These are phyloP conservation scores for Sphaerulina populicola DNA, from an alignment of 2,329 filamentous ascomycete species.

Conservation along the genomic window DNA sequence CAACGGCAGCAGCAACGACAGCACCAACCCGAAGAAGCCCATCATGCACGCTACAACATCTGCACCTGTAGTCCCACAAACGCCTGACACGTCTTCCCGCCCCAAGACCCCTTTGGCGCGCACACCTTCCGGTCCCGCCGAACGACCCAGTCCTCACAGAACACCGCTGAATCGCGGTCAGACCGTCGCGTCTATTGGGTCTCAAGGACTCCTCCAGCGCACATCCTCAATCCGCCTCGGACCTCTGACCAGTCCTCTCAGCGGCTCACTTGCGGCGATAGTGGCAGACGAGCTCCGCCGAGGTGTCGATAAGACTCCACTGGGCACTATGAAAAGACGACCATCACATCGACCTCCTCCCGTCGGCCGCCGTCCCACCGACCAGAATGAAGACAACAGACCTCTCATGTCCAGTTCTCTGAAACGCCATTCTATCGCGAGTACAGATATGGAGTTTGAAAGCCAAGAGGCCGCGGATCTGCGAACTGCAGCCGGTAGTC, in stretches of 20 bases:
- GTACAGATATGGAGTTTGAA: constrained; percentile 21
- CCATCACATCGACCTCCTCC: constrained; percentile 9
- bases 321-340: constrained; percentile 13
- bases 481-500: constrained; percentile 15
- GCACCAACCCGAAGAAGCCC: constrained; percentile 20
- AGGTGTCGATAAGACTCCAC: constrained; percentile 36
- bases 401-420: constrained; percentile 8
- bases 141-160: constrained; percentile 8
- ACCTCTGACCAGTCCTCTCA: constrained; percentile 53
- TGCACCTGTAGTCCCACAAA: constrained; percentile 26
- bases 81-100: constrained; percentile 15
- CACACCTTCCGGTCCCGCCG: constrained; percentile 16
- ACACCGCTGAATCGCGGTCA: constrained; percentile 10
- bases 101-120: constrained; percentile 25
- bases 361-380: constrained; percentile 6
- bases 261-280: constrained; percentile 52
- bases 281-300: constrained; percentile 58
- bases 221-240: constrained; percentile 49
- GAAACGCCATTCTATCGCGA: constrained; percentile 24
- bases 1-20: constrained; percentile 8
- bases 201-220: constrained; percentile 37
- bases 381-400: constrained; percentile 6
- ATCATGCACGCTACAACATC: constrained; percentile 34
- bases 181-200: constrained; percentile 27
- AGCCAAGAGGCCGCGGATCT: constrained; percentile 16